phyloP scores from a whole-genome alignment of 306 rosid species.

The Lithocarpus polystachyus region DNA sequence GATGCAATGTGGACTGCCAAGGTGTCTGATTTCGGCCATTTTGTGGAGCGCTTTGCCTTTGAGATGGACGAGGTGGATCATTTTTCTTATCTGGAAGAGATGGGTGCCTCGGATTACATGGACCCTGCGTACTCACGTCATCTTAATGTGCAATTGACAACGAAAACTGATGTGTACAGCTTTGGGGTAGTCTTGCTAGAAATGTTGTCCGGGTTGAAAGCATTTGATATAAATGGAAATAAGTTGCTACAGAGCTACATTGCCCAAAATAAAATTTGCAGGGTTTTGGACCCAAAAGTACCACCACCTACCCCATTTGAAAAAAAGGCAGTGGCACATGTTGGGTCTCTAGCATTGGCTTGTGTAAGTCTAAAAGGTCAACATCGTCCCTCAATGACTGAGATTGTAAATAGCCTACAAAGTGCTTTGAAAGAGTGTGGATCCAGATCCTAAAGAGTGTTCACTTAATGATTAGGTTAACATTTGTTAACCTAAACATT shows the following conservation, averaged over 20 bases:
- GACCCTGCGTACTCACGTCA: too few species aligned
- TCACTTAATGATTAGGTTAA: too few species aligned
- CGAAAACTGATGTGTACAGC: constrained; percentile 85
- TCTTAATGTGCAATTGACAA: constrained; percentile 43
- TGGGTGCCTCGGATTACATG: constrained; percentile 18
- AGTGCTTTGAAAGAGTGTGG: too few species aligned
- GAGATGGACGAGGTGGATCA: constrained; percentile 38
- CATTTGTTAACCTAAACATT: too few species aligned
- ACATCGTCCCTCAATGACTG: too few species aligned
- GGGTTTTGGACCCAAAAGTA: constrained; percentile 59
- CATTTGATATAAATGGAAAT: constrained; percentile 59
- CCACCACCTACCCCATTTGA: constrained; percentile 21
- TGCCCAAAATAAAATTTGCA: constrained; percentile 62
- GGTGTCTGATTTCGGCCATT: constrained; percentile 68
- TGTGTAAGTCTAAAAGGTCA: too few species aligned
- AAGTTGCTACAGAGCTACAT: constrained; percentile 71
- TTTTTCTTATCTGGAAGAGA: constrained; percentile 50
- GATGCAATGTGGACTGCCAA: constrained; percentile 52
- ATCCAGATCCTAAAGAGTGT: too few species aligned
- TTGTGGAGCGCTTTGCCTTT: constrained; percentile 56
- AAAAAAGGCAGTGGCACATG: too few species aligned
- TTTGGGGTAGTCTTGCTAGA: constrained; percentile 74
- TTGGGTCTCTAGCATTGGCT: too few species aligned
- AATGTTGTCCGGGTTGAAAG: constrained; percentile 57
- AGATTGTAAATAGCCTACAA: too few species aligned